Percentiles rank a stretch among this genome's conserved stretches.
Conservation (phyloP, 768 basidiomycete species). For the Calocera viscosa region DNA sequence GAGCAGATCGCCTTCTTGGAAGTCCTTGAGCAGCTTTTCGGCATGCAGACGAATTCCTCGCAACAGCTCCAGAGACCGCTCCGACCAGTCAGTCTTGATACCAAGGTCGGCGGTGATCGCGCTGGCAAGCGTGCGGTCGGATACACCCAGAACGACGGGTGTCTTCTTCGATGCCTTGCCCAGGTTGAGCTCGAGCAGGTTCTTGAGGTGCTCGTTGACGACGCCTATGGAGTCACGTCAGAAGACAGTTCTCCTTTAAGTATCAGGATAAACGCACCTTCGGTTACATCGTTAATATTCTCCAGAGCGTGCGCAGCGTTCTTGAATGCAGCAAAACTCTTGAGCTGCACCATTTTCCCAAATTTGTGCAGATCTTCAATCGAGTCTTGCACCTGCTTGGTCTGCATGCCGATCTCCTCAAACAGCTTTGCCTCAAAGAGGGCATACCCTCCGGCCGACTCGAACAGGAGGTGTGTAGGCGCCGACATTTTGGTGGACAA, state of each 20-base stretch:
- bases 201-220: slow-evolving; percentile 68
- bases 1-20: slow-evolving; percentile 74
- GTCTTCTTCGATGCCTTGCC: slow-evolving; percentile 47
- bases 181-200: slow-evolving; percentile 78
- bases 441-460: slow-evolving; percentile 88
- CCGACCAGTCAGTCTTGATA: slow-evolving; percentile 69
- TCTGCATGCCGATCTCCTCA: slow-evolving; percentile 76
- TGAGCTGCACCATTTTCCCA: slow-evolving; percentile 76
- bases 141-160: slow-evolving; percentile 60
- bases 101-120: slow-evolving; percentile 61
- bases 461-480: slow-evolving; percentile 76
- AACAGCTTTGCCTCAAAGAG: slow-evolving; percentile 76
- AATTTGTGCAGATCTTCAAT: slow-evolving; percentile 81
- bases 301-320: slow-evolving; percentile 86
- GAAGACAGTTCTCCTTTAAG: not conserved
- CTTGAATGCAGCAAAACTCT: slow-evolving; percentile 90
- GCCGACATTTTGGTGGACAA: slow-evolving; percentile 27
- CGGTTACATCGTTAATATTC: slow-evolving; percentile 91
- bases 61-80: slow-evolving; percentile 69
- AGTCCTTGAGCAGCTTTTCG: slow-evolving; percentile 73
- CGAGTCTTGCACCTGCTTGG: slow-evolving; percentile 67
- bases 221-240: slow-evolving; percentile 42
- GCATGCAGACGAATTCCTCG: slow-evolving; percentile 90
- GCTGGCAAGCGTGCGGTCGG: slow-evolving; percentile 59
- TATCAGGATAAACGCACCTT: slow-evolving; percentile 45